Percentiles rank a stretch among this genome's conserved stretches.
phyloP scores from a whole-genome alignment of 148 eudicot species.

The Polygonum aviculare region DNA sequence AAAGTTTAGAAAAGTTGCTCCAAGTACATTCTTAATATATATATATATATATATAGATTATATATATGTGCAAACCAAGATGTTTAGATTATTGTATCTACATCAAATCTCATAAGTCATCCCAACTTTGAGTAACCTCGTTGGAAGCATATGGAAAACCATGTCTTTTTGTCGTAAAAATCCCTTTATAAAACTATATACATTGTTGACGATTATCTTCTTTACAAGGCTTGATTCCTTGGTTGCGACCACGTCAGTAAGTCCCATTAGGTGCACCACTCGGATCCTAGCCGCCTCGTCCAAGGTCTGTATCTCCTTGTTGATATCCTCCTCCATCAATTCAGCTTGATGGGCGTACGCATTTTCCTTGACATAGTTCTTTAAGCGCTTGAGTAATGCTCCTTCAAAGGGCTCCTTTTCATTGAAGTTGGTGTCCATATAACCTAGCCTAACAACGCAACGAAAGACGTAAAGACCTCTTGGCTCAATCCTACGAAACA shows the following conservation, averaged over 20 bases:
- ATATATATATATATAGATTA: no score
- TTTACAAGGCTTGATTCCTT: neutral
- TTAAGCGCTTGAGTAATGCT: slow-evolving; percentile 32
- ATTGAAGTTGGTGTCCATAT: slow-evolving; percentile 37
- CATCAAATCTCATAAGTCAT: slow-evolving; percentile 11
- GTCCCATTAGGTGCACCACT: neutral
- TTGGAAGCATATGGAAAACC: slow-evolving; percentile 4
- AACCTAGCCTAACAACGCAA: slow-evolving; percentile 62
- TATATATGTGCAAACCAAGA: no score
- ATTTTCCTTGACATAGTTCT: slow-evolving; percentile 27
- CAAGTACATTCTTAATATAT: no score
- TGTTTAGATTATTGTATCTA: neutral
- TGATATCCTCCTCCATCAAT: neutral
- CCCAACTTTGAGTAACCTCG: slow-evolving; percentile 4
- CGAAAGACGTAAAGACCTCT: slow-evolving; percentile 46
- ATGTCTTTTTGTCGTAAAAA: neutral
- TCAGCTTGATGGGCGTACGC: neutral
- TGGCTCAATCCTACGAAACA: slow-evolving; percentile 55
- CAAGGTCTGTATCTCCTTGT: neutral
- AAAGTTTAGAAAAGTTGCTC: no score
- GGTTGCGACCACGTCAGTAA: slow-evolving; percentile 2
- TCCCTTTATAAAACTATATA: slow-evolving; percentile 6
- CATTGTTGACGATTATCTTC: neutral
- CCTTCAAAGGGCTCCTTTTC: slow-evolving; percentile 48
- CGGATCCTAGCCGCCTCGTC: neutral